These are phyloP conservation scores for Amanita phalloides DNA, from an alignment of 768 basidiomycete genomes.

Conservation along the genomic window DNA sequence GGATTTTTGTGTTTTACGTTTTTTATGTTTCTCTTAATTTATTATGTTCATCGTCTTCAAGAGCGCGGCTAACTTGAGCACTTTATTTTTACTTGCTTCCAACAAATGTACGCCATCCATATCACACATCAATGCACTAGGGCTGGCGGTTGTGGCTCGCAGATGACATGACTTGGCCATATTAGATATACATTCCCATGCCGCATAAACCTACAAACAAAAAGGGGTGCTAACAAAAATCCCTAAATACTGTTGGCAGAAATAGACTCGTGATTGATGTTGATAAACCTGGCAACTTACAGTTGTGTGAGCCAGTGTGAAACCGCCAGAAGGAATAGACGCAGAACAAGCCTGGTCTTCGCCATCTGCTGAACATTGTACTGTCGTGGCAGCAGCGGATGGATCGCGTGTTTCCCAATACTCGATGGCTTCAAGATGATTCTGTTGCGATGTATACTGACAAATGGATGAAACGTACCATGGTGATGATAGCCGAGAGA, in stretches of 20 bases:
- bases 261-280: neutral
- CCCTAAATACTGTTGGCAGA: constrained; percentile 25
- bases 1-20: no score
- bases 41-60: no score
- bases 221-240: constrained; percentile 27
- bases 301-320: constrained; percentile 34
- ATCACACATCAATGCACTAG: neutral
- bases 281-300: constrained; percentile 17
- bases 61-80: no score
- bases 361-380: constrained; percentile 31
- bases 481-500: constrained; percentile 43
- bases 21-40: no score
- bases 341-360: constrained; percentile 41
- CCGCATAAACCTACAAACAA: constrained; percentile 13
- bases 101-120: no score
- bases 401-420: constrained; percentile 40
- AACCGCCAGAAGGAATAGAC: constrained; percentile 32
- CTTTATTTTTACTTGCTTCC: no score
- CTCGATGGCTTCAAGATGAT: constrained; percentile 27
- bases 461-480: constrained; percentile 17
- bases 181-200: neutral
- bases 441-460: no score
- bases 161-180: no score
- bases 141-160: no score
- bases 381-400: constrained; percentile 25